Evolutionary conservation across 352 stramenopile genomes (phyloP), one percentile per base, ranked within the genome.

Genomic region (Globisporangium orthogonon): DNA sequence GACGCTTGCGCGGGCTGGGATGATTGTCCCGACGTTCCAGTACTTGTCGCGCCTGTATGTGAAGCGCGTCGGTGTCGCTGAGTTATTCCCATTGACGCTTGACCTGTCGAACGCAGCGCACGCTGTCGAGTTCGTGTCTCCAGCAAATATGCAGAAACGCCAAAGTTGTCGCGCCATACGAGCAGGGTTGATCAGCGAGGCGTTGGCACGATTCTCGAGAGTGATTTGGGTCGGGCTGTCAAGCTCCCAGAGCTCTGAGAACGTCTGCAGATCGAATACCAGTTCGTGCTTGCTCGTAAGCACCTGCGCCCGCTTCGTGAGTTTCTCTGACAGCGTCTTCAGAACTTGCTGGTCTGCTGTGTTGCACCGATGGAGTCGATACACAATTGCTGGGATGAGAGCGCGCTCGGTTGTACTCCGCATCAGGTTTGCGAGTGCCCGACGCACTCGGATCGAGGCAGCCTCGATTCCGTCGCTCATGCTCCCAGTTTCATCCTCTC

Each of bases 221-320:
- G 73, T 52, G 0, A 48, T 58, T n/a, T 74, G 54, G 14, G 65
- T 67, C 1, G 78, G 78, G 28, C n/a, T n/a, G 14, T 40, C 47
- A 4, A 31, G 11, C 37, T 90, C 78, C 83, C 83, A 92, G 29
- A 89, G 66, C 59, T 92, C 83, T 7, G 74, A 89, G 49, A 90
- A 90, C 29, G 67, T 56, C 56, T 87, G 82, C 10, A 90, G 49
- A 6, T 76, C 78, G 61, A 71, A 84, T n/a, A 88, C 50, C 15
- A 55, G 17, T 14, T 59, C 47, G 7, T 48, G 35, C 23, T 65
- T 39, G 15, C 49, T 31, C 9, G 13, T 18, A 1, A 51, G 41
- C 3, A 37, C 48, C 13, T 6, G 30, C 18, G 49, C 49, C 3
- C 56, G 56, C 6, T 9, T 30, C 11, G 72, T 69, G 3, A 78